phyloP scores from a whole-genome alignment of 1,284 basidiomycete species.

The Grifola frondosa region DNA sequence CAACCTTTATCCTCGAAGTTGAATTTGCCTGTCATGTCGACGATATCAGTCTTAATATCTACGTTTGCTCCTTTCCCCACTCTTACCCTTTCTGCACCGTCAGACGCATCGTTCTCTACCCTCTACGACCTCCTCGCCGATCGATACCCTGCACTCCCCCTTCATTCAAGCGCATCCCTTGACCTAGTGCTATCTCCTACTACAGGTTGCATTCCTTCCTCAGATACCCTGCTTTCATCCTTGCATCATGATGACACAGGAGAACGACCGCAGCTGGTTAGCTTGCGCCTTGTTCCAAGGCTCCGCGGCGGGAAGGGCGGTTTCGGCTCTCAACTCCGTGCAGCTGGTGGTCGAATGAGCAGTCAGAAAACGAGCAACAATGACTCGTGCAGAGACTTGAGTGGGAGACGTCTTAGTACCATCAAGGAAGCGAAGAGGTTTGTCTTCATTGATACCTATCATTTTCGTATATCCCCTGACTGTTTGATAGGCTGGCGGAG shows the following conservation, averaged over 20 bases:
- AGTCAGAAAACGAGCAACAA: conserved; percentile 94
- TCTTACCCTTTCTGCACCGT: conserved; percentile 59
- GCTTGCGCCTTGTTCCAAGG: conserved; percentile 66
- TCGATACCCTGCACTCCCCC: conserved; percentile 59
- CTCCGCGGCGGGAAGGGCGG: conserved; percentile 94
- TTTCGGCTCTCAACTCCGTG: conserved; percentile 94
- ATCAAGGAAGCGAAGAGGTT: conserved; percentile 96
- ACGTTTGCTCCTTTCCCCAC: conserved; percentile 78
- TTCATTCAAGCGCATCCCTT: conserved; percentile 31
- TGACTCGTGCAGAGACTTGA: conserved; percentile 93
- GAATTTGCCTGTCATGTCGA: conserved; percentile 37
- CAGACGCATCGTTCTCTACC: conserved; percentile 47
- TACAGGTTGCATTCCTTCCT: conserved; percentile 45
- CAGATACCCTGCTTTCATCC: conserved; percentile 44
- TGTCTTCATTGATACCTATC: conserved; percentile 12
- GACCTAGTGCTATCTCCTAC: conserved; percentile 54
- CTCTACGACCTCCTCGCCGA: conserved; percentile 53
- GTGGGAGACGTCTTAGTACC: conserved; percentile 86
- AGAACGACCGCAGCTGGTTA: conserved; percentile 41
- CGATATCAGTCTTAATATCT: conserved; percentile 64
- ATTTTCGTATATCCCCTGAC: not conserved
- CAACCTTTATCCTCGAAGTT: too few relatives aligned
- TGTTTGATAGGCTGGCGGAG: conserved; percentile 69
- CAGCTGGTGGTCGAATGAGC: conserved; percentile 97
- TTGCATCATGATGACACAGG: conserved; percentile 31